Evolutionary conservation across 257 asterid genomes (phyloP).

Genomic region (Nicotiana obtusifolia): DNA sequence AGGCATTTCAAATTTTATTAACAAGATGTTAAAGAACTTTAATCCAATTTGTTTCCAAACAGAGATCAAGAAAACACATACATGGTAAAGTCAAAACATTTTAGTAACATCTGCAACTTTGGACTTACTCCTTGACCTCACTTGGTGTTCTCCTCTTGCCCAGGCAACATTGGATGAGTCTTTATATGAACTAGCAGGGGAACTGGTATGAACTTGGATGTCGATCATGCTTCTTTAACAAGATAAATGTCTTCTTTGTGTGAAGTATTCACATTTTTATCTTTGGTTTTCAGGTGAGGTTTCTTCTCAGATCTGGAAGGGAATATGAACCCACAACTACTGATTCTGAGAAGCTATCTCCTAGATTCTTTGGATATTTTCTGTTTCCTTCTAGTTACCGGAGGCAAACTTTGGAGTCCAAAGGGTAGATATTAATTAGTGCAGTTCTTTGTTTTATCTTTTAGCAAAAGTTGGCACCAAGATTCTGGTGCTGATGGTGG

Average conservation of each 20-base stretch:
- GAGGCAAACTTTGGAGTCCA: constrained; percentile 71
- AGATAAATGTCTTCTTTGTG: constrained; percentile 9
- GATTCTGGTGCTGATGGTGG: neutral
- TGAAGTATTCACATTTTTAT: neutral
- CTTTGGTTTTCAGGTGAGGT: constrained; percentile 66
- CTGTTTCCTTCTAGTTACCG: constrained; percentile 73
- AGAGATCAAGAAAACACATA: neutral
- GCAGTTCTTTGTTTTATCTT: neutral
- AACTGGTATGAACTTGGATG: constrained; percentile 60
- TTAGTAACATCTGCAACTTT: neutral
- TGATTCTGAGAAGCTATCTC: constrained; percentile 72
- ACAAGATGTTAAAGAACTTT: neutral
- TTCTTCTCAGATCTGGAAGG: constrained; percentile 94
- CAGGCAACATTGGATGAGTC: constrained; percentile 97
- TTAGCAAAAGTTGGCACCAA: neutral
- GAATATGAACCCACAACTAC: constrained; percentile 68
- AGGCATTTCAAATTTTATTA: neutral
- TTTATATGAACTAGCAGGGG: constrained; percentile 95
- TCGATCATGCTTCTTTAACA: constrained; percentile 11
- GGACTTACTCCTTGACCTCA: neutral
- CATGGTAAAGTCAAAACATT: neutral
- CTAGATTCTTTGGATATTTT: constrained; percentile 83
- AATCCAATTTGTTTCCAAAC: neutral
- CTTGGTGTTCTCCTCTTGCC: constrained; percentile 23
- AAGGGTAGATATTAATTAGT: constrained; percentile 38